phyloP scores from a whole-genome alignment of 140 eudicot genomes.

The Oenanthe javanica region DNA sequence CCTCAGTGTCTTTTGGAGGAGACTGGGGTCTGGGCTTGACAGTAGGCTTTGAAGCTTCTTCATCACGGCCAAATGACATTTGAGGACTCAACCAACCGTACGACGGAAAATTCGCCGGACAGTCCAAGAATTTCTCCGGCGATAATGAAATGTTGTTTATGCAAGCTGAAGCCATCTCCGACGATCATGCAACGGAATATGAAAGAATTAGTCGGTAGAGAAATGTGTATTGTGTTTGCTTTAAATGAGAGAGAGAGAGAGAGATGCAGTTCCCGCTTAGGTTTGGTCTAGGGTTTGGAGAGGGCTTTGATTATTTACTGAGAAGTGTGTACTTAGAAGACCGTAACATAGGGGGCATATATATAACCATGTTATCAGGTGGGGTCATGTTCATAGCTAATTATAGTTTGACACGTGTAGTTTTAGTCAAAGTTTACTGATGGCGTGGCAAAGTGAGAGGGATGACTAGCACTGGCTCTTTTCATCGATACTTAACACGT shows the following conservation, averaged over 20 bases:
- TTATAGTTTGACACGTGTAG: not conserved
- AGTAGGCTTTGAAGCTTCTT: constrained; percentile 27
- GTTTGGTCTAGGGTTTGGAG: constrained; percentile 4
- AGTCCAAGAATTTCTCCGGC: constrained; percentile 50
- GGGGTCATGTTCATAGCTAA: not conserved
- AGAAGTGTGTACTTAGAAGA: constrained; percentile 6
- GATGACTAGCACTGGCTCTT: not conserved
- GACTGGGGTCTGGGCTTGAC: constrained; percentile 14
- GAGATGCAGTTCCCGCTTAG: not conserved
- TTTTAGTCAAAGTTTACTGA: not conserved
- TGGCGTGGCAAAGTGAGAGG: not conserved
- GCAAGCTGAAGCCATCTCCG: constrained; percentile 86
- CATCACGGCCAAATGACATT: constrained; percentile 38
- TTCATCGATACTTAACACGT: not conserved
- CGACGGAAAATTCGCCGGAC: constrained; percentile 42
- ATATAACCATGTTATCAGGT: not conserved
- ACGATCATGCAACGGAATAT: constrained; percentile 25
- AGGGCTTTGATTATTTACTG: constrained; percentile 2
- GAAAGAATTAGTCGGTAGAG: not conserved
- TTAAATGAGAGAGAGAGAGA: not conserved
- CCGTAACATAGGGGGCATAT: not conserved
- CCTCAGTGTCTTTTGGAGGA: constrained; percentile 19
- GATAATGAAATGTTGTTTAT: constrained; percentile 45
- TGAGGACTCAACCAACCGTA: constrained; percentile 67
- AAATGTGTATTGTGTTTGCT: not conserved